Base-by-base conservation (phyloP, 225 moss, liverwort and hornwort genomes). In the Bryoerythrophyllum caledonicum region DNA sequence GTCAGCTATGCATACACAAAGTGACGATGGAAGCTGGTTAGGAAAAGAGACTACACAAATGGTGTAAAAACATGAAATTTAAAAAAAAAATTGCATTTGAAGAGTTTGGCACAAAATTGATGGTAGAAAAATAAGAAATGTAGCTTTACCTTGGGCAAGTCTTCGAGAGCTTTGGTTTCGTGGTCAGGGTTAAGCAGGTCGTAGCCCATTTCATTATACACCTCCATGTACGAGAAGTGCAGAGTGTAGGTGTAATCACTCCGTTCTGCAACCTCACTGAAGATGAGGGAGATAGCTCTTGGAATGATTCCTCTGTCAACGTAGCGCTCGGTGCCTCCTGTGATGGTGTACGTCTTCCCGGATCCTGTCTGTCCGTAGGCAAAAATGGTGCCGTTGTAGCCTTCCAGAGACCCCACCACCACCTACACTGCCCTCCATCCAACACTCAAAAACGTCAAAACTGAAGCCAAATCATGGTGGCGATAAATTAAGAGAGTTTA, bases 291-390 rank as follows among this genome's bases (percentile, higher is more conserved):
- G 55, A 95, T 85, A 10, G 93, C 86, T 35, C 93, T 84, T 53
- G 95, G 95, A 72, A 91, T 91, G 21, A 95, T 87, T 23, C 95
- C 93, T 25, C 93, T 82, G 15, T 95, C 95, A 0, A 87, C 86
- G 60, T 93, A 95, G 6, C 85, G 91, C 55, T 90, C 90, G 0
- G 84, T 76, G 41, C 67, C 88, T 73, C 93, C 91, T 1, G 90
- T 93, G n/a, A 93, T 91, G 26, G 95, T 96, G 57, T 93, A 93
- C 1, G 93, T 96, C 77, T 96, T 96, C 40, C 95, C 91, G 15
- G 91, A 96, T 16, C 93, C 83, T 19, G 95, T 91, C 55, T 96
- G 95, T 16, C 95, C 93, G 10, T 93, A 96, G 0, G 95, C 95
- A 71, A 96, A 96, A 15, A 96, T 82, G 14, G 95, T 95, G 41